A percentile compares a stretch with the other conserved stretches of the same genome.
Conservation (phyloP, 2,329 filamentous ascomycete species). For the Botrytis deweyae region DNA sequence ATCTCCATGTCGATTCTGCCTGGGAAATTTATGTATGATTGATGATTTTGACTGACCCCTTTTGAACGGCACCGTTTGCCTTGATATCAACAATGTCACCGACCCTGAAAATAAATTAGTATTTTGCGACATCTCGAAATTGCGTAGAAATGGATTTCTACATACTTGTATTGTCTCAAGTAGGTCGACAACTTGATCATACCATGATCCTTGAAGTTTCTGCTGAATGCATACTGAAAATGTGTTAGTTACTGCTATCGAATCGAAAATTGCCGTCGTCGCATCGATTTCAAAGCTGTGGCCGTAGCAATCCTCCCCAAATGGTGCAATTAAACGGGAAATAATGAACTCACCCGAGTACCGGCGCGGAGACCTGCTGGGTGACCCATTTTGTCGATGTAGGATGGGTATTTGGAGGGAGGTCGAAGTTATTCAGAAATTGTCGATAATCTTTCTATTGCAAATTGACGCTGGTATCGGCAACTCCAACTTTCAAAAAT, state of each 20-base stretch:
- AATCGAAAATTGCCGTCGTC: not conserved
- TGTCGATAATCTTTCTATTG: conserved; percentile 20
- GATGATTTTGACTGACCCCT: conserved; percentile 68
- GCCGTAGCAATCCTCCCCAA: conserved; percentile 8
- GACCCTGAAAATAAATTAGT: conserved; percentile 64
- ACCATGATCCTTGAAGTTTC: conserved; percentile 84
- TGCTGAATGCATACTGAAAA: conserved; percentile 78
- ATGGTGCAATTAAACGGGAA: not conserved
- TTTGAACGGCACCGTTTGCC: conserved; percentile 97
- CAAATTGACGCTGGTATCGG: conserved; percentile 15
- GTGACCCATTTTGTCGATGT: conserved; percentile 53
- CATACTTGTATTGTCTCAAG: conserved; percentile 86
- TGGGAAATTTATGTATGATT: not conserved
- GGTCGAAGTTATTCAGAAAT: conserved; percentile 25
- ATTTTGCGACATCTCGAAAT: conserved; percentile 19
- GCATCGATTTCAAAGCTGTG: conserved; percentile 18
- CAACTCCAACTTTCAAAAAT: conserved; percentile 16
- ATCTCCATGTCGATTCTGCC: not conserved
- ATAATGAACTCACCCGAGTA: conserved; percentile 66
- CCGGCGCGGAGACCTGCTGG: conserved; percentile 82
- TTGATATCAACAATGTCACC: conserved; percentile 99
- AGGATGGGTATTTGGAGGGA: conserved; percentile 26
- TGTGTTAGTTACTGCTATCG: conserved; percentile 24
- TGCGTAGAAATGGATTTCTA: conserved; percentile 22
- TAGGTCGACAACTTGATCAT: conserved; percentile 93